Conservation (phyloP, 2,329 filamentous ascomycete genomes). For the Stachybotrys chlorohalonatus region DNA sequence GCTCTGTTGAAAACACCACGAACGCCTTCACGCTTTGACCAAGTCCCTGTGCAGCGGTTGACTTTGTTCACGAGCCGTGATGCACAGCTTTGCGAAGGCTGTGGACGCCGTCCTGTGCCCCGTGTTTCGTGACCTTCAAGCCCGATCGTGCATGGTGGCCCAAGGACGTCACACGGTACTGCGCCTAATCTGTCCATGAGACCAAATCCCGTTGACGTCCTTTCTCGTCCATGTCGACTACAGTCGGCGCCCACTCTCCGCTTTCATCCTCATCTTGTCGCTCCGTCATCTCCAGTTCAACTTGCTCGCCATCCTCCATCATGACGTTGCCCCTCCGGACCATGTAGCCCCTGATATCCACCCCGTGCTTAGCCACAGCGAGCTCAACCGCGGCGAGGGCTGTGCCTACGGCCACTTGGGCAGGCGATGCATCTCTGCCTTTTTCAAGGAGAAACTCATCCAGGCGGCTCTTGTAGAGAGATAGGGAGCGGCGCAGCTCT, state of each 20-base stretch:
- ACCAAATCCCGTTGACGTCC: conserved; percentile 43
- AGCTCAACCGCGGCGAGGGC: conserved; percentile 33
- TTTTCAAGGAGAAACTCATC: conserved; percentile 33
- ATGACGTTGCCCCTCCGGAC: conserved; percentile 37
- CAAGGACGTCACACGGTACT: background rate
- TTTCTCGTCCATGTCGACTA: conserved; percentile 43
- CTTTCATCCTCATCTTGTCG: conserved; percentile 45
- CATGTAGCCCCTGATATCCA: conserved; percentile 46
- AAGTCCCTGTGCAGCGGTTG: no score
- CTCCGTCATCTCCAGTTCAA: conserved; percentile 37
- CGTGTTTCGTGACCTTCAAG: background rate
- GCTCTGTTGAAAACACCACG: no score
- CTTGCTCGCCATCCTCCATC: conserved; percentile 43
- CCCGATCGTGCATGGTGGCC: background rate
- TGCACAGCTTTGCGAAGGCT: no score
- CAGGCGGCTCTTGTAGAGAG: conserved; percentile 44
- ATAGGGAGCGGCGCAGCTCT: conserved; percentile 37
- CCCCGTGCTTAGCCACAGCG: conserved; percentile 34
- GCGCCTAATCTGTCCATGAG: conserved; percentile 31
- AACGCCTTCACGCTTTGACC: no score
- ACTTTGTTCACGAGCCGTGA: no score
- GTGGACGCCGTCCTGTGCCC: no score
- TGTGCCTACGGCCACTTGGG: conserved; percentile 33
- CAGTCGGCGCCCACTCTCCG: conserved; percentile 42
- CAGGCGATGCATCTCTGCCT: conserved; percentile 21